Conservation (phyloP, 2,329 filamentous ascomycete genomes). For the Cyanodermella asteris region DNA sequence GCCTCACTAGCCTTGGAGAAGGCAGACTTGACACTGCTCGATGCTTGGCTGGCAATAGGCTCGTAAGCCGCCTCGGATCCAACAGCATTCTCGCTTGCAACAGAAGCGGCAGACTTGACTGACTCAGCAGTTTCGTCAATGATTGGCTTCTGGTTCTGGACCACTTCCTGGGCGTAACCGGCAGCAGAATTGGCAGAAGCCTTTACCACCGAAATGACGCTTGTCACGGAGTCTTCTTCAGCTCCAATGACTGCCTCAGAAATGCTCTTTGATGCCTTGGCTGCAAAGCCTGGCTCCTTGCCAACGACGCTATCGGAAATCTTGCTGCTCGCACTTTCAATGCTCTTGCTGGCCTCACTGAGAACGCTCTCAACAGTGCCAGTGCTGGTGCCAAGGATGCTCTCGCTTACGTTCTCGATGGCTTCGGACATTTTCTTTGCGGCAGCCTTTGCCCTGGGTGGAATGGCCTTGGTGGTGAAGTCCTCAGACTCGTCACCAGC, state of each 20-base stretch:
- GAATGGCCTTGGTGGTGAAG: slow-evolving; percentile 40
- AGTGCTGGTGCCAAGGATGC: slow-evolving; percentile 12
- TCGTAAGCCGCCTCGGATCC: slow-evolving; percentile 8
- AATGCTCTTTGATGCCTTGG: slow-evolving; percentile 15
- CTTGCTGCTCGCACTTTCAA: slow-evolving; percentile 9
- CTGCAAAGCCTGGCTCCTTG: slow-evolving; percentile 9
- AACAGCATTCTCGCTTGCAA: slow-evolving; percentile 8
- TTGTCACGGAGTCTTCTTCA: too few species aligned
- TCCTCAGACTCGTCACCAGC: slow-evolving; percentile 54
- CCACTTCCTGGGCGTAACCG: too few species aligned
- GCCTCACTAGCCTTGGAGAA: slow-evolving; percentile 8
- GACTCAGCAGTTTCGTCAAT: too few species aligned
- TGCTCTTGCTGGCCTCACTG: slow-evolving; percentile 11
- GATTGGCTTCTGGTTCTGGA: too few species aligned
- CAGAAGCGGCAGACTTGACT: slow-evolving; percentile 11
- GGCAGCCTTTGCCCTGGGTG: slow-evolving; percentile 10
- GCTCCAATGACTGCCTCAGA: slow-evolving; percentile 10
- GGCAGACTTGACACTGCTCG: slow-evolving; percentile 9
- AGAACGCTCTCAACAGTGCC: slow-evolving; percentile 15
- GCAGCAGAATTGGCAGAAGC: too few species aligned
- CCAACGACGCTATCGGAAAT: slow-evolving; percentile 11
- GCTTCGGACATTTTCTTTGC: slow-evolving; percentile 16
- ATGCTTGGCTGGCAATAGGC: slow-evolving; percentile 5
- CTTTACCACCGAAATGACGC: slow-evolving; percentile 4
- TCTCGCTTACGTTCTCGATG: slow-evolving; percentile 9